Conservation (phyloP, 176 grass and related monocot genomes). For the Cenchrus fungigraminus region DNA sequence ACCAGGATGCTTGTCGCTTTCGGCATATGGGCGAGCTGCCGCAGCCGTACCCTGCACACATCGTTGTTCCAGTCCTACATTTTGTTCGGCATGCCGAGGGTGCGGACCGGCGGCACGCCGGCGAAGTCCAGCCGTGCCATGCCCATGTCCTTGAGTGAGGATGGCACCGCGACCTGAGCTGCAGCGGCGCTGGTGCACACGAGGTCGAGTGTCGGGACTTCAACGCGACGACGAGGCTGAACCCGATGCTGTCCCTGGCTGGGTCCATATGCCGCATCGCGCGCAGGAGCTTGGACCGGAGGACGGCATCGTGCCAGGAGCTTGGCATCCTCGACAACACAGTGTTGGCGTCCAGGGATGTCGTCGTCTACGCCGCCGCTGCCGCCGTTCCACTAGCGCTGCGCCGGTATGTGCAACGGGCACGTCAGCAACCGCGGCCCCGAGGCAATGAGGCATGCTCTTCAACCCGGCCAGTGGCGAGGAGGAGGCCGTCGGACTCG, state of each 20-base stretch:
- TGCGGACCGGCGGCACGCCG: constrained; percentile 54
- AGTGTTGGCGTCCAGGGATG: background rate
- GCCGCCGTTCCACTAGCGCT: too few species aligned
- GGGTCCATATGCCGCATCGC: constrained; percentile 79
- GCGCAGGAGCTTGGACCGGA: constrained; percentile 61
- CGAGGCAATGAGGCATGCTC: too few species aligned
- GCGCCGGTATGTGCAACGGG: too few species aligned
- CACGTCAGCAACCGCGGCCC: too few species aligned
- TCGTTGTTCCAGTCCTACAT: constrained; percentile 49
- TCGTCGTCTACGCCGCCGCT: too few species aligned
- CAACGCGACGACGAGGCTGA: constrained; percentile 65
- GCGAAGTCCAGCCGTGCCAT: constrained; percentile 40
- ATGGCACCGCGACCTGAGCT: constrained; percentile 22
- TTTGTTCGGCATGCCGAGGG: constrained; percentile 45
- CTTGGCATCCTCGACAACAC: constrained; percentile 34
- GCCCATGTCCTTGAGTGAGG: constrained; percentile 61
- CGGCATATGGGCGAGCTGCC: constrained; percentile 38
- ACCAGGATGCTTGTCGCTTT: constrained; percentile 59
- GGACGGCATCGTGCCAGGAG: constrained; percentile 60
- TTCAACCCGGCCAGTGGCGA: too few species aligned
- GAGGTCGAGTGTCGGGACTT: constrained; percentile 65
- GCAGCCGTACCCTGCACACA: constrained; percentile 22
- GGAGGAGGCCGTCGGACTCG: too few species aligned
- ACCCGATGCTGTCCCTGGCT: constrained; percentile 74
- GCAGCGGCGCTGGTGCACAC: constrained; percentile 69